A percentile compares a stretch with the other conserved stretches of the same genome.
These are phyloP conservation scores for Cantharellus cinnabarinus DNA, from an alignment of 768 basidiomycete genomes.

Conservation along the genomic window DNA sequence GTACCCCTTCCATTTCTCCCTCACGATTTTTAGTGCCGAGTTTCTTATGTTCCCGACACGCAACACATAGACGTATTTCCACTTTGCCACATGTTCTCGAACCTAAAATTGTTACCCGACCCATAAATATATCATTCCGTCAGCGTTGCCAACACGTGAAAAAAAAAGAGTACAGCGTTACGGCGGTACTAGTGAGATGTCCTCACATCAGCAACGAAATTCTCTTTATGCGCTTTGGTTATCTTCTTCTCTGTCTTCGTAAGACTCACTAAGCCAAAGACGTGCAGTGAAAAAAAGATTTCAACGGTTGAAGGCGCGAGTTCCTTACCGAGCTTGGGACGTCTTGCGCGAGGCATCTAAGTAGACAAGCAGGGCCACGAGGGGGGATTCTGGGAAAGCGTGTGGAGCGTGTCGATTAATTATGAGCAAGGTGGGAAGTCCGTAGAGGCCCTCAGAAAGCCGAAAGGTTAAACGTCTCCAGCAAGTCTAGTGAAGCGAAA, in stretches of 20 bases:
- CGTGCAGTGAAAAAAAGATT: not conserved
- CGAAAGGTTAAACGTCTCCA: too few species aligned
- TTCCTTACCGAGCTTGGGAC: conserved; percentile 63
- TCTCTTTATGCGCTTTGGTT: conserved; percentile 73
- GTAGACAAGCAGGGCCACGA: too few species aligned
- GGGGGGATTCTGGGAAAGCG: too few species aligned
- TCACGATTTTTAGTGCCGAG: conserved; percentile 79
- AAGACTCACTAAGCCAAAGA: conserved; percentile 44
- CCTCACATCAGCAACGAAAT: conserved; percentile 57
- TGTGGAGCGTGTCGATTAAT: too few species aligned
- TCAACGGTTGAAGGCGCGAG: not conserved
- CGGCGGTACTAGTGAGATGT: not conserved
- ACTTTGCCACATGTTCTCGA: conserved; percentile 68
- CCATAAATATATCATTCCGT: not conserved
- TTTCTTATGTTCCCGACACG: conserved; percentile 92
- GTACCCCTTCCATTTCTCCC: conserved; percentile 83
- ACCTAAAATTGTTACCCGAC: conserved; percentile 26
- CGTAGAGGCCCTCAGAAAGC: too few species aligned
- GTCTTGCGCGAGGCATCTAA: conserved; percentile 73
- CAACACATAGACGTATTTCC: conserved; percentile 91
- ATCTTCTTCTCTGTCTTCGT: conserved; percentile 83
- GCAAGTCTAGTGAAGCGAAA: too few species aligned
- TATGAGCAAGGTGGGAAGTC: too few species aligned
- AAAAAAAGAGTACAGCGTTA: not conserved
- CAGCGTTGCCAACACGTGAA: not conserved